Evolutionary conservation across 495 filamentous ascomycete genomes (phyloP).

Genomic region (Penicillium verhagenii): DNA sequence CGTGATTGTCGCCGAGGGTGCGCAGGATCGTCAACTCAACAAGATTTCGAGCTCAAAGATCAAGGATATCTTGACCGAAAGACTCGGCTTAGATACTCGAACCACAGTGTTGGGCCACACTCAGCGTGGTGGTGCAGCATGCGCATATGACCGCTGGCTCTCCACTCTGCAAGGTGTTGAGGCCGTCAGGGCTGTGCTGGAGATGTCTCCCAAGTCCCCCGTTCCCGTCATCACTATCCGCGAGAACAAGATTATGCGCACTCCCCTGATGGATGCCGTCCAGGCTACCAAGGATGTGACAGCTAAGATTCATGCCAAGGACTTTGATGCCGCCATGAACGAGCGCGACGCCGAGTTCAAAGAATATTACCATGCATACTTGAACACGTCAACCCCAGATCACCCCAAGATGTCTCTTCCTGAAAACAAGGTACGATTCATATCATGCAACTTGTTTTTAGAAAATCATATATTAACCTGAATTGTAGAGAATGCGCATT

Average conservation of each 20-base stretch:
- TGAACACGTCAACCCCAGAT: conserved; percentile 77
- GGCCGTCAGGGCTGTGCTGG: conserved; percentile 93
- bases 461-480: conserved; percentile 10
- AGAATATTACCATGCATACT: conserved; percentile 86
- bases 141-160: conserved; percentile 92
- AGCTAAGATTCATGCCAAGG: conserved; percentile 71
- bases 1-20: conserved; percentile 95
- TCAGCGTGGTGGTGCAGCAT: conserved; percentile 87
- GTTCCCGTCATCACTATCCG: conserved; percentile 92
- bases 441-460: not conserved
- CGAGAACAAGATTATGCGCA: conserved; percentile 96
- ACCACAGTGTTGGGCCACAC: conserved; percentile 96
- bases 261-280: conserved; percentile 86
- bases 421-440: conserved; percentile 62
- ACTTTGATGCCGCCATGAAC: conserved; percentile 82
- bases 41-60: conserved; percentile 78
- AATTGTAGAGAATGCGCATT: conserved; percentile 75
- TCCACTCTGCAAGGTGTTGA: conserved; percentile 94
- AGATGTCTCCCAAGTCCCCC: conserved; percentile 83
- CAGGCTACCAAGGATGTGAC: conserved; percentile 79
- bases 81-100: conserved; percentile 81
- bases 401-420: conserved; percentile 63
- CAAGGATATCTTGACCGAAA: conserved; percentile 81
- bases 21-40: conserved; percentile 79
- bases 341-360: conserved; percentile 91